Evolutionary conservation across 108 stramenopile species (phyloP).

Genomic region (Nitzschia sp.): DNA sequence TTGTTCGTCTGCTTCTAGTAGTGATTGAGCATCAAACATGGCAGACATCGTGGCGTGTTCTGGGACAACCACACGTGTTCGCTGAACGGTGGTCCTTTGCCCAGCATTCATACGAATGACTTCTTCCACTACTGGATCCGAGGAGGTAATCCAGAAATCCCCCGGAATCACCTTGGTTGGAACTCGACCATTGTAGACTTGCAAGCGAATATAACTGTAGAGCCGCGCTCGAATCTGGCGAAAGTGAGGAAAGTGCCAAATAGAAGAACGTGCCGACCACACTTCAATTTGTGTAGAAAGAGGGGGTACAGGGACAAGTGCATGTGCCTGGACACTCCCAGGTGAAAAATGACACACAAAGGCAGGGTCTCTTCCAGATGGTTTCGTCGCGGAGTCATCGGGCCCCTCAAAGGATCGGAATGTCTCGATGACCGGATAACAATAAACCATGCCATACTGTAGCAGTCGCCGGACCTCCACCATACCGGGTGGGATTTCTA

Average conservation of each 20-base stretch:
- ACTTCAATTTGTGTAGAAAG: constrained; percentile 11
- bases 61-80: constrained; percentile 3
- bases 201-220: constrained; percentile 11
- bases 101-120: constrained; percentile 13
- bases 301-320: constrained; percentile 6
- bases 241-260: constrained; percentile 21
- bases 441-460: constrained; percentile 24
- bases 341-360: constrained; percentile 5
- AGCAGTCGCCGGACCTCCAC: constrained; percentile 17
- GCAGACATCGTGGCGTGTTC: constrained; percentile 2
- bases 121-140: constrained; percentile 17
- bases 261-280: not conserved
- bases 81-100: not conserved
- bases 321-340: constrained; percentile 12
- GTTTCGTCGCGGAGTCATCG: not conserved
- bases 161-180: constrained; percentile 10
- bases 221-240: constrained; percentile 13
- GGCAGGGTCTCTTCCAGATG: not conserved
- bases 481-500: constrained; percentile 11
- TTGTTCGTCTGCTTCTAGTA: not conserved
- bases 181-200: constrained; percentile 5
- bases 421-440: constrained; percentile 28
- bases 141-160: constrained; percentile 8
- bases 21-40: not conserved
- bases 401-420: not conserved